These are phyloP conservation scores for Citeromyces matritensis DNA, from an alignment of 805 yeast species.

Conservation along the genomic window DNA sequence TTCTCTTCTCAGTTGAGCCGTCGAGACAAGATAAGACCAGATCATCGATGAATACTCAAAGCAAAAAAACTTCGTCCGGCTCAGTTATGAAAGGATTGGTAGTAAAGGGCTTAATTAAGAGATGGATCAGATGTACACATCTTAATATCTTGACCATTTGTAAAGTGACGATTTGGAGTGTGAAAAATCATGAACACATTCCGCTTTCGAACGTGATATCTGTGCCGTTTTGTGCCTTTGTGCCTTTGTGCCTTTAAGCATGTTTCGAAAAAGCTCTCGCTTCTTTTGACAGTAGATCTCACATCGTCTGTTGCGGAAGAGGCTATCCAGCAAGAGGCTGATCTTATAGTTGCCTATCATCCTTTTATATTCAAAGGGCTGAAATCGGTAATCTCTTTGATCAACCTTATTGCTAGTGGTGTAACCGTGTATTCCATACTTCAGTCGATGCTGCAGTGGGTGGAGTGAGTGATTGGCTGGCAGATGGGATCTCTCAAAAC, in stretches of 20 bases:
- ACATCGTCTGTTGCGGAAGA: constrained; percentile 77
- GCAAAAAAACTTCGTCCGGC: too few species aligned
- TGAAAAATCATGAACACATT: too few species aligned
- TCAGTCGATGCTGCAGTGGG: constrained; percentile 83
- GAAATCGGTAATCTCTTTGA: constrained; percentile 55
- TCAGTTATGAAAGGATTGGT: too few species aligned
- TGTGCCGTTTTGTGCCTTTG: too few species aligned
- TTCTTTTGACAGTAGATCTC: constrained; percentile 69
- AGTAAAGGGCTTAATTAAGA: too few species aligned
- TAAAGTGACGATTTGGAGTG: too few species aligned
- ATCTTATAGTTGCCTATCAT: constrained; percentile 72
- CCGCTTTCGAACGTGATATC: too few species aligned
- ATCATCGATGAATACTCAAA: too few species aligned
- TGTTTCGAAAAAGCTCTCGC: constrained; percentile 11
- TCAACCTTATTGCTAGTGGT: constrained; percentile 60
- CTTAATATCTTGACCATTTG: too few species aligned
- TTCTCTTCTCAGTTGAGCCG: too few species aligned
- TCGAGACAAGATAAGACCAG: too few species aligned
- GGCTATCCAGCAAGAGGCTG: constrained; percentile 42
- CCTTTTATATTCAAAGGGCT: constrained; percentile 90
- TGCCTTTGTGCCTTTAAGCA: constrained; percentile 2
- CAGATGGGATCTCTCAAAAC: constrained; percentile 28
- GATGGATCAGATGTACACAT: too few species aligned
- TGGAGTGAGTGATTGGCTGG: constrained; percentile 94
- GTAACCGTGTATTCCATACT: constrained; percentile 89